These are phyloP conservation scores for Lentinula guzmanii DNA, from an alignment of 768 basidiomycete species.

Conservation along the genomic window DNA sequence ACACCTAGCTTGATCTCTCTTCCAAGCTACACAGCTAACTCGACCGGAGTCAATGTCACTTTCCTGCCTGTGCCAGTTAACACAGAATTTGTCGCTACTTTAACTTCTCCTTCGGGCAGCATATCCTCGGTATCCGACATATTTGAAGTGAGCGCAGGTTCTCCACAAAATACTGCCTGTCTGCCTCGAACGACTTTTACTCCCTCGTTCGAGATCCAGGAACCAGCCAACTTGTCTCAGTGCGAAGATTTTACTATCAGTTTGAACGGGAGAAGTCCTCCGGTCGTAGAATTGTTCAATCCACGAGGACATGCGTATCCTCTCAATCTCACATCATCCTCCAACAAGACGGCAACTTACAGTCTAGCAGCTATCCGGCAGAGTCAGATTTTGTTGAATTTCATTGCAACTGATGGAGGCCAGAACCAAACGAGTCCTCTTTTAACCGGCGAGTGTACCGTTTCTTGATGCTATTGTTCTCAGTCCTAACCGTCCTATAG, in stretches of 20 bases:
- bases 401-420: conserved; percentile 25
- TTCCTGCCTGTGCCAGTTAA: conserved; percentile 47
- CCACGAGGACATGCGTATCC: conserved; percentile 25
- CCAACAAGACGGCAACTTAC: conserved; percentile 18
- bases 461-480: neutral
- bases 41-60: conserved; percentile 36
- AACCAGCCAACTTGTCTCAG: conserved; percentile 28
- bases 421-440: conserved; percentile 36
- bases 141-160: conserved; percentile 29
- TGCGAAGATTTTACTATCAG: conserved; percentile 43
- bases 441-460: conserved; percentile 14
- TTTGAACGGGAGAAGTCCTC: conserved; percentile 30
- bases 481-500: conserved; percentile 11
- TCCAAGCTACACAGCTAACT: conserved; percentile 26
- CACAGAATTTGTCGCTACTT: conserved; percentile 47
- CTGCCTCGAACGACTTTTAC: conserved; percentile 18
- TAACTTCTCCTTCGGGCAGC: conserved; percentile 40
- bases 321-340: conserved; percentile 16
- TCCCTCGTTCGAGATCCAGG: conserved; percentile 26
- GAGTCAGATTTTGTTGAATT: conserved; percentile 34
- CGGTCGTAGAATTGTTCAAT: conserved; percentile 32
- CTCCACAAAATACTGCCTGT: conserved; percentile 37
- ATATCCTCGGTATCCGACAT: conserved; percentile 42
- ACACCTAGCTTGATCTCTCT: conserved; percentile 43
- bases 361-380: conserved; percentile 30